A percentile compares a stretch with the other conserved stretches of the same genome.
Evolutionary conservation across 257 asterid genomes (phyloP).

Genomic region (Solanum medicagineum): DNA sequence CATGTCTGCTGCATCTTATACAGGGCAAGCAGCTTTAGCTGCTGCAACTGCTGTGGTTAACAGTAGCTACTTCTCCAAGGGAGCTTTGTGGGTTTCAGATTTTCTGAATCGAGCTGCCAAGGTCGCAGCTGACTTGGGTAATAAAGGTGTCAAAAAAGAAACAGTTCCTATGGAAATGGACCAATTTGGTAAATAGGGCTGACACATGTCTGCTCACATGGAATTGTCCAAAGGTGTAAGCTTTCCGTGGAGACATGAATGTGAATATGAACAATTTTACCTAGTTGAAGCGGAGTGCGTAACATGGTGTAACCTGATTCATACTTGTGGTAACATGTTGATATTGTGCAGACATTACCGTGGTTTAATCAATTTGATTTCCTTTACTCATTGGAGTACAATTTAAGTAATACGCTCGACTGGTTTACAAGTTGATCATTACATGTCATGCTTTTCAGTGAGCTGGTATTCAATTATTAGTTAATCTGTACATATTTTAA

Average conservation of each 20-base stretch:
- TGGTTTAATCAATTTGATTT: background rate
- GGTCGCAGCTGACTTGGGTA: constrained; percentile 43
- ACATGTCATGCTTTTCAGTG: background rate
- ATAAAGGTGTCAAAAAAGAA: background rate
- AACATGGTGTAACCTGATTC: background rate
- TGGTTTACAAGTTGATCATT: background rate
- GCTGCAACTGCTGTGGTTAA: constrained; percentile 40
- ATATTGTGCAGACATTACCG: background rate
- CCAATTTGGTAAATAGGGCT: background rate
- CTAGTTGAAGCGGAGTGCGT: background rate
- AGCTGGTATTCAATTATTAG: background rate
- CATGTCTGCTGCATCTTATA: constrained; percentile 22
- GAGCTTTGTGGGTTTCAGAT: constrained; percentile 51
- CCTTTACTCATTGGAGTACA: background rate
- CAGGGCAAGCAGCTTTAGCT: constrained; percentile 35
- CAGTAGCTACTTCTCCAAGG: constrained; percentile 43
- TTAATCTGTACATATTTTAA: background rate
- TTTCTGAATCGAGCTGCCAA: constrained; percentile 35
- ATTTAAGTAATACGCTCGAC: background rate
- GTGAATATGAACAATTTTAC: background rate
- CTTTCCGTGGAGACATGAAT: background rate
- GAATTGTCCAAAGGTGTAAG: background rate
- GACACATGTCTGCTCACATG: background rate
- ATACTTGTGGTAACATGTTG: background rate
- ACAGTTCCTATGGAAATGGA: background rate